These are phyloP conservation scores for Neofusicoccum kwambonambiense DNA, from an alignment of 2,329 filamentous ascomycete genomes.

Conservation along the genomic window DNA sequence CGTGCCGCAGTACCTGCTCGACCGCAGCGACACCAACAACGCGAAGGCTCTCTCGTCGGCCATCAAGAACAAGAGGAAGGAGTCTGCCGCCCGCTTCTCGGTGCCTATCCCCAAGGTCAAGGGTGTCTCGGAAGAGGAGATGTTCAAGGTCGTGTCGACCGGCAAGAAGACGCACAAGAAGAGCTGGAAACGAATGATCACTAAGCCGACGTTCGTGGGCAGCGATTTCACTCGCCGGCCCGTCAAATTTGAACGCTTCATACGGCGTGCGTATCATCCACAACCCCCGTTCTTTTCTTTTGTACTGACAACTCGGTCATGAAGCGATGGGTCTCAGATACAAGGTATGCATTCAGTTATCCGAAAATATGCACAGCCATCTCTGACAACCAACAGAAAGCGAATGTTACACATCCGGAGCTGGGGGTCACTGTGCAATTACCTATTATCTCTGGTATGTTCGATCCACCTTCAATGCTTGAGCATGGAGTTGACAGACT, in stretches of 20 bases:
- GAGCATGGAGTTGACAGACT: background rate
- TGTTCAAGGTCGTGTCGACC: conserved; percentile 96
- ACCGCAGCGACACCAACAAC: conserved; percentile 68
- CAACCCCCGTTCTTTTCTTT: no score
- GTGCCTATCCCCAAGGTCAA: conserved; percentile 84
- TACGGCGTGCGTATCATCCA: conserved; percentile 34
- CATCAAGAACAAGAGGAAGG: conserved; percentile 87
- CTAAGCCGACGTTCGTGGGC: conserved; percentile 86
- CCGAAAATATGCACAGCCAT: no score
- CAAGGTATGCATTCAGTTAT: conserved; percentile 54
- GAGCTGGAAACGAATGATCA: conserved; percentile 69
- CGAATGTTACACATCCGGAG: conserved; percentile 67
- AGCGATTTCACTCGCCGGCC: conserved; percentile 85
- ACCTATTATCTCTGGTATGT: conserved; percentile 45
- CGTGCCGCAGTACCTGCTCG: conserved; percentile 88
- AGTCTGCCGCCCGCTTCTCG: conserved; percentile 89
- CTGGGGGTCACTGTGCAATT: conserved; percentile 85
- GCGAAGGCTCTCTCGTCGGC: conserved; percentile 76
- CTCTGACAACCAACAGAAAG: conserved; percentile 45
- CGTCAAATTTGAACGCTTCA: conserved; percentile 74
- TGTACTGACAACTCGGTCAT: no score
- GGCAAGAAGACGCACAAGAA: conserved; percentile 94
- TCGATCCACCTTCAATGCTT: background rate
- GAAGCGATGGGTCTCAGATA: conserved; percentile 65
- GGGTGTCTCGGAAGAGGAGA: conserved; percentile 92